Percentiles rank a stretch among this genome's conserved stretches.
Conservation (phyloP, 768 basidiomycete genomes). For the Amanita pallidorosea region DNA sequence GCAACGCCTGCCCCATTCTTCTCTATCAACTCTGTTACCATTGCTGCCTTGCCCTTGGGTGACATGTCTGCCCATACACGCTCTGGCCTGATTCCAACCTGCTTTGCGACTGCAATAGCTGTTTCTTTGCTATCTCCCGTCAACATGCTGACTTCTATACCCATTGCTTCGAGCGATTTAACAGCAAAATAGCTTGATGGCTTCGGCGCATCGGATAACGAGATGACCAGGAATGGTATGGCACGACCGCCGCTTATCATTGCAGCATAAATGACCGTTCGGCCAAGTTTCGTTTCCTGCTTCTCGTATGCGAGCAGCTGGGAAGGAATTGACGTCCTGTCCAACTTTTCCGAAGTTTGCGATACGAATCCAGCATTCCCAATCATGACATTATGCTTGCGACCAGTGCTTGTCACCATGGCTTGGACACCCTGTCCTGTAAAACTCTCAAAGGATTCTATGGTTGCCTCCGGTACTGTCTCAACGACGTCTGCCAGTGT, state of each 20-base stretch:
- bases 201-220: constrained; percentile 83
- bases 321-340: constrained; percentile 35
- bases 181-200: constrained; percentile 79
- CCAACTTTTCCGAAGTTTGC: constrained; percentile 24
- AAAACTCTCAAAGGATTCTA: constrained; percentile 76
- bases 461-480: constrained; percentile 36
- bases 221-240: constrained; percentile 66
- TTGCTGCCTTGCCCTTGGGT: constrained; percentile 88
- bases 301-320: constrained; percentile 54
- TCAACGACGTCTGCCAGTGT: constrained; percentile 24
- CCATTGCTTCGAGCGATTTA: constrained; percentile 73
- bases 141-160: constrained; percentile 87
- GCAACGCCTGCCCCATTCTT: constrained; percentile 67
- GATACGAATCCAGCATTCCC: constrained; percentile 70
- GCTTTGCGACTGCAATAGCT: constrained; percentile 78
- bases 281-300: constrained; percentile 60
- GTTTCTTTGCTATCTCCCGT: constrained; percentile 88
- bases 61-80: constrained; percentile 89
- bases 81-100: constrained; percentile 78
- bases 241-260: constrained; percentile 27
- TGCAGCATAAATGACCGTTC: constrained; percentile 84
- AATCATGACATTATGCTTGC: constrained; percentile 51
- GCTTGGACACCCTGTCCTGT: constrained; percentile 88
- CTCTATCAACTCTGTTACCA: constrained; percentile 73
- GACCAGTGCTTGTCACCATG: constrained; percentile 39